phyloP scores from a whole-genome alignment of 2,329 filamentous ascomycete genomes.

The Aureobasidium pullulans region DNA sequence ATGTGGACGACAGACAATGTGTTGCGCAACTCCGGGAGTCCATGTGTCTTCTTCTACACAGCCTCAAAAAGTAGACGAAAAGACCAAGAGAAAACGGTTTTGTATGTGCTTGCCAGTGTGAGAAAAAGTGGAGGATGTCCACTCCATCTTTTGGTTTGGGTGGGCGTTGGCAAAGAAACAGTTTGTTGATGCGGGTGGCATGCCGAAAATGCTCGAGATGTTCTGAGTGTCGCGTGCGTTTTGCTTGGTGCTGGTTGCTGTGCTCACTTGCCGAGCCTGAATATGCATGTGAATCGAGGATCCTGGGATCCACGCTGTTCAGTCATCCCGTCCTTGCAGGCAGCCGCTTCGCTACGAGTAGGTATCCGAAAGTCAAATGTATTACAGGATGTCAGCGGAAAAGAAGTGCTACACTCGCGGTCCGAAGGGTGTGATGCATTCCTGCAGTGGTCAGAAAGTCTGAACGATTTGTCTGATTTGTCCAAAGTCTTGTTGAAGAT shows the following conservation, averaged over 20 bases:
- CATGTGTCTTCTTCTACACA: background rate
- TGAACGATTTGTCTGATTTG: background rate
- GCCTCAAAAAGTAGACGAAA: background rate
- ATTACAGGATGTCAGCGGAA: background rate
- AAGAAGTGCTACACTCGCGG: background rate
- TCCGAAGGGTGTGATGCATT: background rate
- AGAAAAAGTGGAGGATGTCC: slow-evolving; percentile 1
- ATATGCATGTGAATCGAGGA: background rate
- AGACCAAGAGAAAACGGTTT: background rate
- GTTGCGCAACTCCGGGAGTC: background rate
- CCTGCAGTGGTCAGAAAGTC: background rate
- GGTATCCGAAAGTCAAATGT: background rate
- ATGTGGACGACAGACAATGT: background rate
- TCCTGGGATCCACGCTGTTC: background rate
- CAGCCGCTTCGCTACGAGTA: background rate
- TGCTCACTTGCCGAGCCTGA: background rate
- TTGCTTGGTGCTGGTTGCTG: background rate
- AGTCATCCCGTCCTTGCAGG: background rate
- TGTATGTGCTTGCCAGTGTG: background rate
- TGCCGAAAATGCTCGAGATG: background rate
- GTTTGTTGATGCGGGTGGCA: background rate
- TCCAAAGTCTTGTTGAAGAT: background rate
- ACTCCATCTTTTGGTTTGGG: background rate
- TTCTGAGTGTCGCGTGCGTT: background rate
- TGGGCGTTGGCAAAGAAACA: background rate